These are phyloP conservation scores for Aleurites moluccanus DNA, from an alignment of 441 rosid genomes.

Conservation along the genomic window DNA sequence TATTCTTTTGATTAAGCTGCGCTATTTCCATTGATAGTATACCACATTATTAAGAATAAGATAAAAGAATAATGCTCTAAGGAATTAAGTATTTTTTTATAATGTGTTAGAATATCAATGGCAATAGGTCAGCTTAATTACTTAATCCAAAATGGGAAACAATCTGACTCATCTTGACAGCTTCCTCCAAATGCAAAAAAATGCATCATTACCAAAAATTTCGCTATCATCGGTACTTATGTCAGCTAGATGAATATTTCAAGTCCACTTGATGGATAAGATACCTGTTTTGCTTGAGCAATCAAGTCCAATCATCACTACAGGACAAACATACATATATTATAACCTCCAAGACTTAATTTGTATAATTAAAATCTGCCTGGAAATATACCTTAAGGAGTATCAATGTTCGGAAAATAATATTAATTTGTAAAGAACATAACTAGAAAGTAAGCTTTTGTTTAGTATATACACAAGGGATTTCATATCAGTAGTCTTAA, in stretches of 20 bases:
- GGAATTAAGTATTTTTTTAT: background rate
- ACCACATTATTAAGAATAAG: too few species aligned
- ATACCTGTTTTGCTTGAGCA: background rate
- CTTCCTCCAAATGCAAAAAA: slow-evolving; percentile 3
- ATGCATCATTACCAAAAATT: slow-evolving; percentile 8
- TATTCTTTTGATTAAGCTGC: too few species aligned
- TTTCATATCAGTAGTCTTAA: background rate
- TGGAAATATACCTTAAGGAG: background rate
- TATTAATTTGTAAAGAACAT: background rate
- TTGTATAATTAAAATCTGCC: background rate
- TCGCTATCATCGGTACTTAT: background rate
- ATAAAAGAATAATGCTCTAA: too few species aligned
- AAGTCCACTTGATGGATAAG: background rate
- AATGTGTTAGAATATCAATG: background rate
- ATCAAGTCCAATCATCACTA: background rate
- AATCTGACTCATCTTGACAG: background rate
- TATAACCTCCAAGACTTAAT: background rate
- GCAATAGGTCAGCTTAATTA: background rate
- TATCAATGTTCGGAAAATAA: background rate
- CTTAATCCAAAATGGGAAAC: background rate
- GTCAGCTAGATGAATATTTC: background rate
- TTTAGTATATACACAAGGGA: background rate
- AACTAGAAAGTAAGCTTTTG: background rate
- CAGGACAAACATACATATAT: background rate
- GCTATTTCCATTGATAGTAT: too few species aligned